These are phyloP conservation scores for Aureobasidium sp. DNA, from an alignment of 2,329 filamentous ascomycete genomes.

Conservation along the genomic window DNA sequence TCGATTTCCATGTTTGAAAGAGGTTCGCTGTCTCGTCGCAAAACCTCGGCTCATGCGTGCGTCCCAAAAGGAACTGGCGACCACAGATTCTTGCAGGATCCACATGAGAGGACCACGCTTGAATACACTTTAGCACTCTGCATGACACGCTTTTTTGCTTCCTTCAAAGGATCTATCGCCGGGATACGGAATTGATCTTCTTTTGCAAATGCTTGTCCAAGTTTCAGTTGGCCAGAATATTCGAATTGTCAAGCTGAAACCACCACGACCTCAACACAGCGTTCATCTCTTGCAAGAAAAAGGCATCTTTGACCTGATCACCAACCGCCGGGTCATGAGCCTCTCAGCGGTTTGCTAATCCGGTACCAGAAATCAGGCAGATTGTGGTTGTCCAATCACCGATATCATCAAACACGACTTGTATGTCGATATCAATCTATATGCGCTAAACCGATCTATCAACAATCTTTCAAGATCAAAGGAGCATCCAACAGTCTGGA, in stretches of 20 bases:
- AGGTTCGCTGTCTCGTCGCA: background rate
- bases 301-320: background rate
- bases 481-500: background rate
- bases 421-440: background rate
- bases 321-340: background rate
- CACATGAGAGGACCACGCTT: background rate
- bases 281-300: background rate
- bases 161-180: background rate
- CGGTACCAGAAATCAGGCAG: background rate
- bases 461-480: background rate
- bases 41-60: constrained; percentile 4
- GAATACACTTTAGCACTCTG: background rate
- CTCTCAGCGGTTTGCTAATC: background rate
- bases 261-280: background rate
- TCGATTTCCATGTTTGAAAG: background rate
- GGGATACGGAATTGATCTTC: background rate
- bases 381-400: background rate
- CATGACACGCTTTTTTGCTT: background rate
- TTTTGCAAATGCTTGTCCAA: background rate
- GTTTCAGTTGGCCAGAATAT: background rate
- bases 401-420: background rate
- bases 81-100: background rate
- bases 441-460: background rate
- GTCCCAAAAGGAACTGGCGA: background rate
- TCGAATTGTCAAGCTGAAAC: background rate